These are phyloP conservation scores for Sphaerulina vaccinii DNA, from an alignment of 2,329 filamentous ascomycete genomes.

Conservation along the genomic window DNA sequence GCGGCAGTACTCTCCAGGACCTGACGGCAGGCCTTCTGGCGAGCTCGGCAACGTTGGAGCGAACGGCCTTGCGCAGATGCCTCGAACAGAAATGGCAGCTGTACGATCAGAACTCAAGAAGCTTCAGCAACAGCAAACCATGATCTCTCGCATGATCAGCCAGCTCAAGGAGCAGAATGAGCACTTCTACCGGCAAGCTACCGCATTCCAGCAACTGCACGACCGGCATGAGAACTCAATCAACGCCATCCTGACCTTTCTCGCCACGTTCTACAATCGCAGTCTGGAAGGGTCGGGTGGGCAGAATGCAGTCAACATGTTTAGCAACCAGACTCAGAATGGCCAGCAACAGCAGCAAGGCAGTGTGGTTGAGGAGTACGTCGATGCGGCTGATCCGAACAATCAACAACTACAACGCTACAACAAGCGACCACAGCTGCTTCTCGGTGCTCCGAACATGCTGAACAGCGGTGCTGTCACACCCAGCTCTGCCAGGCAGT, in stretches of 20 bases:
- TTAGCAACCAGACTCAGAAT: constrained; percentile 55
- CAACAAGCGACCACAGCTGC: constrained; percentile 31
- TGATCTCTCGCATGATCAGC: constrained; percentile 79
- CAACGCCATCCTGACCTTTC: constrained; percentile 95
- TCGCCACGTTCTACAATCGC: constrained; percentile 94
- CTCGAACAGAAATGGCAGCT: constrained; percentile 70
- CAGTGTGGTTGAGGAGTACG: constrained; percentile 62
- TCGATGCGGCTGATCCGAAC: constrained; percentile 40
- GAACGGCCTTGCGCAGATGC: constrained; percentile 53
- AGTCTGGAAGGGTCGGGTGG: constrained; percentile 80
- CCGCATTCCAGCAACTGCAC: constrained; percentile 85
- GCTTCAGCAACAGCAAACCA: constrained; percentile 79
- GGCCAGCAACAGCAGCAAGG: constrained; percentile 48
- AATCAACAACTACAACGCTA: constrained; percentile 33
- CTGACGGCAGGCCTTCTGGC: constrained; percentile 26
- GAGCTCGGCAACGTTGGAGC: constrained; percentile 39
- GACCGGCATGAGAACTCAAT: constrained; percentile 98
- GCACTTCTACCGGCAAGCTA: constrained; percentile 81
- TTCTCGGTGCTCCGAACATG: constrained; percentile 28
- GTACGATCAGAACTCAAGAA: constrained; percentile 78
- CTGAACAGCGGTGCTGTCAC: constrained; percentile 24
- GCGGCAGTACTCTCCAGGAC: constrained; percentile 31
- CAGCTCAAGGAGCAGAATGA: constrained; percentile 82
- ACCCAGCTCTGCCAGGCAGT: constrained; percentile 30
- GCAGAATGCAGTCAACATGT: constrained; percentile 79